phyloP scores from a whole-genome alignment of 208 protist species.

The Angomonas ambiguus region DNA sequence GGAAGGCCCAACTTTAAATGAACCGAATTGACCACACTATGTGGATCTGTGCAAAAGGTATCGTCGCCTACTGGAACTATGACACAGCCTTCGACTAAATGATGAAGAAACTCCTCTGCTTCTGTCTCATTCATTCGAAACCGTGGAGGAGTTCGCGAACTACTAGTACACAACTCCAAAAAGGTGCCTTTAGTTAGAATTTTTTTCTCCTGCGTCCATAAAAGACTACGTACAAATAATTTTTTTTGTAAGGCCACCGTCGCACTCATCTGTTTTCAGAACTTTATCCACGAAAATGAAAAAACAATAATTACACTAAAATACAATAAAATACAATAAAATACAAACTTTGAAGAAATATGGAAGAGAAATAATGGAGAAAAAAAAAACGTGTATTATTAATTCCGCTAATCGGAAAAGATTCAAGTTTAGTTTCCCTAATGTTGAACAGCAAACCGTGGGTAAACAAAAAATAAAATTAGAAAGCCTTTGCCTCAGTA shows the following conservation, averaged over 20 bases:
- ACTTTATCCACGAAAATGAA: too few relatives aligned
- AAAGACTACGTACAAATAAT: constrained; percentile 2
- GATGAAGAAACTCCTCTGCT: constrained; percentile 31
- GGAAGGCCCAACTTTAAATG: constrained; percentile 44
- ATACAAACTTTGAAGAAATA: background rate
- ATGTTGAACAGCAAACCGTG: too few relatives aligned
- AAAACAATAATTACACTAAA: background rate
- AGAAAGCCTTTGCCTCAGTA: background rate
- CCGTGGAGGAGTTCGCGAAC: constrained; percentile 20
- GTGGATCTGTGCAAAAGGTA: constrained; percentile 29
- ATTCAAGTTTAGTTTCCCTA: too few relatives aligned
- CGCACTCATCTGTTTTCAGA: too few relatives aligned
- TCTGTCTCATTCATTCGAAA: constrained; percentile 46
- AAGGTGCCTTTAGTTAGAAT: constrained; percentile 27
- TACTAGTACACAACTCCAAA: constrained; percentile 31
- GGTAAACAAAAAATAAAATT: constrained; percentile 1
- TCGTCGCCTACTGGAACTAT: constrained; percentile 28
- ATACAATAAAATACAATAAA: background rate
- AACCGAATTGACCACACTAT: constrained; percentile 48
- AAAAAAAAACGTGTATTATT: constrained; percentile 13
- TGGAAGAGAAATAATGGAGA: background rate
- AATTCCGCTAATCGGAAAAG: too few relatives aligned
- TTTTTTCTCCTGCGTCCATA: constrained; percentile 16
- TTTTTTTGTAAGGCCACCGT: constrained; percentile 14
- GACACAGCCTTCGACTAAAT: constrained; percentile 28